These are phyloP conservation scores for Pseudodiploospora longispora DNA, from an alignment of 2,329 filamentous ascomycete species.

Conservation along the genomic window DNA sequence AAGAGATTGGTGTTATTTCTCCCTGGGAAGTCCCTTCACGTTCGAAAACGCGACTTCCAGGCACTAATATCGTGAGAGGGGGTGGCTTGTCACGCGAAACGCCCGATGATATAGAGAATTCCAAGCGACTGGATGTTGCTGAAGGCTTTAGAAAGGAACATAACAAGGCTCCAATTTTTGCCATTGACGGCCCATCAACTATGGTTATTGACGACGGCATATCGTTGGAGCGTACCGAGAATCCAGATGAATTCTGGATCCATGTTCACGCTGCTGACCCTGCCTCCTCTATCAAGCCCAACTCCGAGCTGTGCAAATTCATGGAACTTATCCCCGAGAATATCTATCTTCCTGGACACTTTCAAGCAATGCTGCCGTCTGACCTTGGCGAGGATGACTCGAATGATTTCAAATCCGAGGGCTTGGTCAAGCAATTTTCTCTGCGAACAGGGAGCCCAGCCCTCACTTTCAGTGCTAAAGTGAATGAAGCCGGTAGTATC, in stretches of 20 bases:
- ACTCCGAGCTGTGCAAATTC: slow-evolving; percentile 49
- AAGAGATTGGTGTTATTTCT: slow-evolving; percentile 64
- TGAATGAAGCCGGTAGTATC: slow-evolving; percentile 45
- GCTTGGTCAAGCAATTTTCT: slow-evolving; percentile 44
- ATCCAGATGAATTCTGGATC: slow-evolving; percentile 57
- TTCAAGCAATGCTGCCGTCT: slow-evolving; percentile 48
- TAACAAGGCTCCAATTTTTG: slow-evolving; percentile 54
- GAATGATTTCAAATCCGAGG: slow-evolving; percentile 24
- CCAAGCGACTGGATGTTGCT: slow-evolving; percentile 35
- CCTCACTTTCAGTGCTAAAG: slow-evolving; percentile 54
- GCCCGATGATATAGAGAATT: slow-evolving; percentile 24
- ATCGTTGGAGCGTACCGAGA: slow-evolving; percentile 55
- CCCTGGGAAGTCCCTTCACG: slow-evolving; percentile 63
- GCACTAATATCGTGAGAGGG: slow-evolving; percentile 33
- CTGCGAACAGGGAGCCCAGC: slow-evolving; percentile 42
- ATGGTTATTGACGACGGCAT: slow-evolving; percentile 73
- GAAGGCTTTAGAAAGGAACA: slow-evolving; percentile 49
- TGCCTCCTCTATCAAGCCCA: slow-evolving; percentile 56
- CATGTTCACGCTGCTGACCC: slow-evolving; percentile 75
- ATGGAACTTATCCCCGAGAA: slow-evolving; percentile 53
- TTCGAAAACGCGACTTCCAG: slow-evolving; percentile 51
- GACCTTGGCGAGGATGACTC: slow-evolving; percentile 21
- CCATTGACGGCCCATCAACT: slow-evolving; percentile 61
- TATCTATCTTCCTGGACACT: slow-evolving; percentile 52
- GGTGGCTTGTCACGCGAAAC: slow-evolving; percentile 31